Evolutionary conservation across 2,329 filamentous ascomycete genomes (phyloP).

Genomic region (Hypoxylon sp.): DNA sequence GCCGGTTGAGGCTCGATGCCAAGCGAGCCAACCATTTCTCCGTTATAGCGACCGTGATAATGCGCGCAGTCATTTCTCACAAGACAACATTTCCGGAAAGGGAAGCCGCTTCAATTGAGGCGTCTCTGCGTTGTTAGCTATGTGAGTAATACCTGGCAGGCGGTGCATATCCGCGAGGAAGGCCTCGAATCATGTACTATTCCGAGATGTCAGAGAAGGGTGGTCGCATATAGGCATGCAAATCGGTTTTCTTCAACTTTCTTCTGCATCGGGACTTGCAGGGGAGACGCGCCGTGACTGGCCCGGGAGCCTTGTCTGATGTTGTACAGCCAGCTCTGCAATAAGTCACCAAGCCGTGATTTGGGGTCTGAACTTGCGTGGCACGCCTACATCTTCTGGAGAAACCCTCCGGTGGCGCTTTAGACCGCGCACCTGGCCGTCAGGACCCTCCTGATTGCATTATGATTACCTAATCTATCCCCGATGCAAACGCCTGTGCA

Average conservation of each 20-base stretch:
- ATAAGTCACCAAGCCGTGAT: constrained; percentile 15
- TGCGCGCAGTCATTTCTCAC: constrained; percentile 21
- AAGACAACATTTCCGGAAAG: constrained; percentile 20
- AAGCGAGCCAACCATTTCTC: constrained; percentile 35
- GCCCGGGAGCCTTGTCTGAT: constrained; percentile 15
- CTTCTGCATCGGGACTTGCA: constrained; percentile 17
- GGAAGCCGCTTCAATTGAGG: constrained; percentile 25
- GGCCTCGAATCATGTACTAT: constrained; percentile 40
- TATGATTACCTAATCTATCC: constrained; percentile 14
- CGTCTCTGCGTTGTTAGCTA: constrained; percentile 15
- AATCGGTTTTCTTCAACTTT: constrained; percentile 17
- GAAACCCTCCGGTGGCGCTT: constrained; percentile 1
- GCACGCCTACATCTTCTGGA: constrained; percentile 5
- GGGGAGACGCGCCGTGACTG: constrained; percentile 25
- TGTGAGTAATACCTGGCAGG: constrained; percentile 6
- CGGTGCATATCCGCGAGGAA: constrained; percentile 8
- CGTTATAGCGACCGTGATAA: constrained; percentile 21
- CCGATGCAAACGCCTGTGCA: constrained; percentile 17
- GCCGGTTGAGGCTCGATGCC: constrained; percentile 18
- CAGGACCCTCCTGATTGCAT: neutral
- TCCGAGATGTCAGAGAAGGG: constrained; percentile 23
- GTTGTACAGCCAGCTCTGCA: constrained; percentile 18
- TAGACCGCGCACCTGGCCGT: constrained; percentile 20
- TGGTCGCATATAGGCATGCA: constrained; percentile 37
- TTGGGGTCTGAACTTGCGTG: constrained; percentile 18